Evolutionary conservation across 1,284 basidiomycete species (phyloP), one percentile per base, ranked within the genome.

Genomic region (Cutaneotrichosporon sp.): DNA sequence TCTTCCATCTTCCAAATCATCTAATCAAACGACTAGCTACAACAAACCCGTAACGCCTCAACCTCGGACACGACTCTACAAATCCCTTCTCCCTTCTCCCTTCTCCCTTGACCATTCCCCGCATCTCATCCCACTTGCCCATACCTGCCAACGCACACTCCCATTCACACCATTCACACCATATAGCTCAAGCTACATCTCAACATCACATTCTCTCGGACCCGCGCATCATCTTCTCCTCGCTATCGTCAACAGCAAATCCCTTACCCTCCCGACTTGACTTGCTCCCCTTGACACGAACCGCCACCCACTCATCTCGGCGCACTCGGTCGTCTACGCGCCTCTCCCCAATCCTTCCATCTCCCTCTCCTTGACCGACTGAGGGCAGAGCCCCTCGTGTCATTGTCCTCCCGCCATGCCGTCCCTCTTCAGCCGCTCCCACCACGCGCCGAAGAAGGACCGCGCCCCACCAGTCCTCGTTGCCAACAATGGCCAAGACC

Each of bases 341-440:
- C 22, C 26, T 42, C 32, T 18, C 31, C 51, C 46, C n/a, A 9
- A 9, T 36, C 34, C 34, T 36, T n/a, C 40, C 56, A 21, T 16
- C 51, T 53, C 36, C 22, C 55, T 26, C 2, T 34, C 55, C 36
- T 40, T 56, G 36, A 38, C 18, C 55, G 55, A 21, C 55, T 18
- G 55, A 56, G 55, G 51, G 51, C 26, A 30, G 51, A 31, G 51
- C 30, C 51, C 30, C 13, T 34, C 51, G 31, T 14, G 51, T 18
- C 51, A 21, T 21, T 51, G 34, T 14, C 31, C 50, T 49, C 3
- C 51, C 38, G 32, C 32, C 40, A 69, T 69, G 68, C 68, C 68
- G 13, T 65, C 65, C 32, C 68, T 69, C 61, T 69, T 69, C 68
- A 66, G 65, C 18, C 68, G 68, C 52, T 69, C 68, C 2, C 68